Percentiles rank a stretch among this genome's conserved stretches.
Conservation (phyloP, 805 yeast genomes). For the Kodamaea kaohsiungensis region DNA sequence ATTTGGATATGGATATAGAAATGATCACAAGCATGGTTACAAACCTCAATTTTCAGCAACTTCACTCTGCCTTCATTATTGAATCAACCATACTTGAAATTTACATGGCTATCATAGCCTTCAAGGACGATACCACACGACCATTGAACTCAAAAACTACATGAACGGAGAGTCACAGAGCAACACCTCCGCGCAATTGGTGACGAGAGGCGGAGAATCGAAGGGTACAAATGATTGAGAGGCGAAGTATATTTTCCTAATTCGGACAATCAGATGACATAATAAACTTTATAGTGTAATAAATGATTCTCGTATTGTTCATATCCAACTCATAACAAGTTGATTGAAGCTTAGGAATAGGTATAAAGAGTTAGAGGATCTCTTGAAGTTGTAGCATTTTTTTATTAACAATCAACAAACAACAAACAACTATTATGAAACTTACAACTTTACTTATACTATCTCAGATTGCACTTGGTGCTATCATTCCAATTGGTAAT, state of each 20-base stretch:
- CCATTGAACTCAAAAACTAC: not conserved
- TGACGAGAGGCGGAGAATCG: not conserved
- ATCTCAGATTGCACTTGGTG: not conserved
- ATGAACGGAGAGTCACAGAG: not conserved
- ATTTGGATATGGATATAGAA: too few relatives aligned
- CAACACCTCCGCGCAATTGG: not conserved
- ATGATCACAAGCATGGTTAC: not conserved
- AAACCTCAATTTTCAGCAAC: not conserved
- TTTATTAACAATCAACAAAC: not conserved
- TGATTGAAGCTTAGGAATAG: not conserved
- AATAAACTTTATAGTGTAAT: not conserved
- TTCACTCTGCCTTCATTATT: too few relatives aligned
- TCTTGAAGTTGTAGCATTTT: not conserved
- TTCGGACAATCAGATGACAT: not conserved
- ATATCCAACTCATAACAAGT: too few relatives aligned
- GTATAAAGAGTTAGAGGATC: not conserved
- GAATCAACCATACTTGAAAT: not conserved
- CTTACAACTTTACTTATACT: not conserved
- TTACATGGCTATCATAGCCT: not conserved
- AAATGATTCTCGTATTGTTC: not conserved
- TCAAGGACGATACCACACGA: not conserved
- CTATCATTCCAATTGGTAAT: not conserved
- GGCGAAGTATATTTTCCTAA: not conserved
- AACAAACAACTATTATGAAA: too few relatives aligned
- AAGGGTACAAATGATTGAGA: not conserved